phyloP scores from a whole-genome alignment of 2,329 filamentous ascomycete genomes.

The Trichoderma simmonsii region DNA sequence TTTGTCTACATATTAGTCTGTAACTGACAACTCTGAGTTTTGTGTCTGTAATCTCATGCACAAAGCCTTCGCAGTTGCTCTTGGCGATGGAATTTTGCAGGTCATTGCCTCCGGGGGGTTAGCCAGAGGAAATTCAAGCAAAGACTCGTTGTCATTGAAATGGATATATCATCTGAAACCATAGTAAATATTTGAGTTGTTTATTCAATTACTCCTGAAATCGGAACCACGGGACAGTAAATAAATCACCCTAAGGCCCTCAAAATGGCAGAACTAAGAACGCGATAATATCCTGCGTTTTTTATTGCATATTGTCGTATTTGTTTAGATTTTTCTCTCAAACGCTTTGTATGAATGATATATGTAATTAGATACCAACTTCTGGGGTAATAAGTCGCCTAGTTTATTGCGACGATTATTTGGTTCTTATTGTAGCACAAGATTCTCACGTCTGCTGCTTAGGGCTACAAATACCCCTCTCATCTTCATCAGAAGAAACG shows the following conservation, averaged over 20 bases:
- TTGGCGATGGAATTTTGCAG: no score
- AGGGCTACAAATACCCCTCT: not conserved
- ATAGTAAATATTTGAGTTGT: not conserved
- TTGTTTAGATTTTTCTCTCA: not conserved
- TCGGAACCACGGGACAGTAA: not conserved
- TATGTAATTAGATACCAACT: not conserved
- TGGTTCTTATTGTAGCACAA: not conserved
- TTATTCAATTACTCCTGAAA: not conserved
- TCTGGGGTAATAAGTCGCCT: not conserved
- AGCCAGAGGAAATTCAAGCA: no score
- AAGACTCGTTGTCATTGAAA: not conserved
- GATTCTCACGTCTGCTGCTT: not conserved
- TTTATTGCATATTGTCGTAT: not conserved
- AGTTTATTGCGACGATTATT: not conserved
- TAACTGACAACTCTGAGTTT: no score
- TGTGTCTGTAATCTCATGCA: no score
- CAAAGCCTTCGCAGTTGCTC: no score
- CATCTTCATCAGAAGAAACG: not conserved
- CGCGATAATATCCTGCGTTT: not conserved
- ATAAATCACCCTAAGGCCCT: no score
- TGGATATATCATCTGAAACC: not conserved
- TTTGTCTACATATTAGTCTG: no score
- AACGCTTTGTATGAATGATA: not conserved
- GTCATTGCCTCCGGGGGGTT: no score
- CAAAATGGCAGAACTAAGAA: not conserved